Evolutionary conservation across 768 basidiomycete genomes (phyloP).

Genomic region (Basidioascus undulatus): DNA sequence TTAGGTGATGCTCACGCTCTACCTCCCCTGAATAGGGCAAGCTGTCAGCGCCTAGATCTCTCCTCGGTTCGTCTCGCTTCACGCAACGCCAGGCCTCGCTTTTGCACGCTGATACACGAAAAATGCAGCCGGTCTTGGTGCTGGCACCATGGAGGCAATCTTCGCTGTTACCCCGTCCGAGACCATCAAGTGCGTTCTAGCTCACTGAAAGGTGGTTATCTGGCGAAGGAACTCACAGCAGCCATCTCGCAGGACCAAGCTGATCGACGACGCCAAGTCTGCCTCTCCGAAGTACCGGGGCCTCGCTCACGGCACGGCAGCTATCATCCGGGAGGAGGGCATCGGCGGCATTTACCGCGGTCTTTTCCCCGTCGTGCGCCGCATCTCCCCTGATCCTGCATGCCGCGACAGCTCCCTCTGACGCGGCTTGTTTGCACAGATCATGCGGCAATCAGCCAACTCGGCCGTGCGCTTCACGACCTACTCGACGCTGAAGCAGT

Average conservation of each 20-base stretch:
- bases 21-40: too few species aligned
- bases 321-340: conserved; percentile 68
- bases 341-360: conserved; percentile 54
- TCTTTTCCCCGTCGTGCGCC: conserved; percentile 68
- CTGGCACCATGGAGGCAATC: conserved; percentile 68
- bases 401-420: neutral
- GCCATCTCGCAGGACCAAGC: conserved; percentile 48
- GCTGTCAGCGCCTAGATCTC: too few species aligned
- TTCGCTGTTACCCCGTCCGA: conserved; percentile 93
- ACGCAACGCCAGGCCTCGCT: too few species aligned
- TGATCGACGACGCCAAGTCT: conserved; percentile 80
- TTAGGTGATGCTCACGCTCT: too few species aligned
- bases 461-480: conserved; percentile 90
- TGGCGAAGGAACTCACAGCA: neutral
- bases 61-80: too few species aligned
- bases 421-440: conserved; percentile 24
- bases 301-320: conserved; percentile 53
- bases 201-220: neutral
- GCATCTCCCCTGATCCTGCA: neutral
- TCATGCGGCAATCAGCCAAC: conserved; percentile 95
- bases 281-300: conserved; percentile 67
- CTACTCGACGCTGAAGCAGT: conserved; percentile 78
- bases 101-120: too few species aligned
- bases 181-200: conserved; percentile 79
- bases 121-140: conserved; percentile 26